Base-by-base conservation (phyloP, 2,329 filamentous ascomycete genomes). In the Alternaria ethzedia region DNA sequence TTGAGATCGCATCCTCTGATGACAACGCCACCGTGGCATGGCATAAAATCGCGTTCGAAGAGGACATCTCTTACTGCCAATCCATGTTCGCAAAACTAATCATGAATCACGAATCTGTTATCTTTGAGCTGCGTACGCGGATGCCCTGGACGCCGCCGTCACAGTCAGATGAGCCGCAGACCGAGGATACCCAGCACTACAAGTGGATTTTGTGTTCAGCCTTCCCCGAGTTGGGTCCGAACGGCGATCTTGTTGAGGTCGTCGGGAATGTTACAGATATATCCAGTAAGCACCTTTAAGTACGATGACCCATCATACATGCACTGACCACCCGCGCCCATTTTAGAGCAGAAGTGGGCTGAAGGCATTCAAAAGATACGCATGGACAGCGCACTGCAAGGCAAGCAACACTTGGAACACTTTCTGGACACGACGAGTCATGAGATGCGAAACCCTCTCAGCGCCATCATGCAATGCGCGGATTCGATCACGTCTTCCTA, bases 361-460 rank as follows among this genome's bases (percentile, higher is more conserved):
- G 78, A 80, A 64, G 67, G 68, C 5, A 69, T 76, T 17, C 78
- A 79, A 45, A 77, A 75, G 32, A 66, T 70, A 50, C 72, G 74
- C 13, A 74, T 72, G 17, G 69, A 69, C 44, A 66, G 54, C 47
- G 78, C 78, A 2, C 64, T 79, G 2, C 74, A 80, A 51, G 68
- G 73, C 23, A 78, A 79, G 54, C 67, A 72, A 23, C 76, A 79
- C 28, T 65, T 78, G 9, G 76, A 79, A 26, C 71, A 74, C 32
- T 80, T 80, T 57, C 78, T 80, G 52, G 77, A 79, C 36, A 78
- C 73, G 2, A 76, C 75, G 0, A 73, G 69, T 3, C 75, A 83
- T 61, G 82, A 83, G 64, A 83, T 83, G 79, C 73, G 82, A 0
- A 83, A 83, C 56, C 81, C 81, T 2, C 70, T 83, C 0, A 76